A percentile compares a stretch with the other conserved stretches of the same genome.
Conservation (phyloP, 495 filamentous ascomycete species). For the Trichocladium uniseriatum region DNA sequence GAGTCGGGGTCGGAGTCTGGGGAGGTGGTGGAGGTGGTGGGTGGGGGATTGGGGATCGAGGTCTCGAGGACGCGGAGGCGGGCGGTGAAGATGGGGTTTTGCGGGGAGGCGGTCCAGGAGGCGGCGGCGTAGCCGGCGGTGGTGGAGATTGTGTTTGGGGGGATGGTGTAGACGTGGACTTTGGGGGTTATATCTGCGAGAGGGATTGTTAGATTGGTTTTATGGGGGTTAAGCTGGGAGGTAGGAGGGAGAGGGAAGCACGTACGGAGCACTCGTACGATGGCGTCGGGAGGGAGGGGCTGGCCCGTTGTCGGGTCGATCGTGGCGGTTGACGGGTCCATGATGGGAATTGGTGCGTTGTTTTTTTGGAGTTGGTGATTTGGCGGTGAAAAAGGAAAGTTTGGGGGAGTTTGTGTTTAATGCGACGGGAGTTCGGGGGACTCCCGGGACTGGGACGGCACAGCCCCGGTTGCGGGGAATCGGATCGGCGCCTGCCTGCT, state of each 20-base stretch:
- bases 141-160: slow-evolving; percentile 48
- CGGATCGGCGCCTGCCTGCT: background rate
- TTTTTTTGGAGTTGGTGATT: too few relatives aligned
- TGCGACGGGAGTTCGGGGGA: background rate
- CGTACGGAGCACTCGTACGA: slow-evolving; percentile 61
- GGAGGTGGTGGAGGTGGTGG: background rate
- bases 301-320: slow-evolving; percentile 51
- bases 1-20: background rate
- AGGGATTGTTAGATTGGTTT: too few relatives aligned
- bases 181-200: slow-evolving; percentile 50
- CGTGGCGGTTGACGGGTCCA: slow-evolving; percentile 24
- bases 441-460: background rate
- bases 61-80: slow-evolving; percentile 74
- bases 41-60: slow-evolving; percentile 40
- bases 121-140: slow-evolving; percentile 66
- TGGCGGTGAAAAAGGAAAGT: background rate
- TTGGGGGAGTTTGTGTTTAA: background rate
- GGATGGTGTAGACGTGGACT: slow-evolving; percentile 75
- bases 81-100: slow-evolving; percentile 69
- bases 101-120: slow-evolving; percentile 61
- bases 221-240: background rate
- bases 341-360: slow-evolving; percentile 14
- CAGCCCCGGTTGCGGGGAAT: background rate
- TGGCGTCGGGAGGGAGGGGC: slow-evolving; percentile 54
- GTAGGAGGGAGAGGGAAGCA: background rate